Base-by-base conservation (phyloP, 2,329 filamentous ascomycete genomes). In the Penicillium oxalicum region DNA sequence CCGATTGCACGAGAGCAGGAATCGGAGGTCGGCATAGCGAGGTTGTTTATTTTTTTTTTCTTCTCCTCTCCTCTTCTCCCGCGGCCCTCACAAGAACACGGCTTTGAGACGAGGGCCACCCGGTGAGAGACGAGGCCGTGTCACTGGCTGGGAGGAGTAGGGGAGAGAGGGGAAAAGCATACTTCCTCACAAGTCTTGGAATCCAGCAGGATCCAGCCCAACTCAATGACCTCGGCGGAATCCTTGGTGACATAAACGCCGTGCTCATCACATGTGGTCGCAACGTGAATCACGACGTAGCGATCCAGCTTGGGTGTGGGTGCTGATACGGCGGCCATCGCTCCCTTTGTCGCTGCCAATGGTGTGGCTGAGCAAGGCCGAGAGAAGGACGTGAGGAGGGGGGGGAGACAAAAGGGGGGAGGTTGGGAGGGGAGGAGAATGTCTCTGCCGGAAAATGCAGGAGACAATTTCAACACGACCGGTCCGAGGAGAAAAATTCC, bases 181-280 rank as follows among this genome's bases (percentile, higher is more conserved):
- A 95, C 91, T 86, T 96, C 91, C 63, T 96, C 91, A 62, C 90
- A 87, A 56, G 82, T 86, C 76, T 91, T 93, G 58, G 89, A 86
- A 69, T 96, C 91, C 55, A 96, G 79, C 65, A 98, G 76, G 67
- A 97, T 95, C 93, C 93, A 98, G 56, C 91, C 93, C 68, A 98
- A 81, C 80, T 98, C 93, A 72, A 98, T 98, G 59, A 98, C 93
- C 77, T 98, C 93, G 54, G 93, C 93, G 51, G 93, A 97, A 74
- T 98, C 93, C 75, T 97, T 97, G 52, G 93, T 98, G 51, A 98
- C 93, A 72, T 98, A 98, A 58, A 98, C 93, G 55, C 93, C 93
- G 74, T 98, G 93, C 72, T 98, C 93, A 72, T 98, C 93, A 74
- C 93, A 98, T 61, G 93, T 98, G 33, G 93, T 98, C 56, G 93